phyloP scores from a whole-genome alignment of 2,329 filamentous ascomycete species.

The Cladosporium sp. region DNA sequence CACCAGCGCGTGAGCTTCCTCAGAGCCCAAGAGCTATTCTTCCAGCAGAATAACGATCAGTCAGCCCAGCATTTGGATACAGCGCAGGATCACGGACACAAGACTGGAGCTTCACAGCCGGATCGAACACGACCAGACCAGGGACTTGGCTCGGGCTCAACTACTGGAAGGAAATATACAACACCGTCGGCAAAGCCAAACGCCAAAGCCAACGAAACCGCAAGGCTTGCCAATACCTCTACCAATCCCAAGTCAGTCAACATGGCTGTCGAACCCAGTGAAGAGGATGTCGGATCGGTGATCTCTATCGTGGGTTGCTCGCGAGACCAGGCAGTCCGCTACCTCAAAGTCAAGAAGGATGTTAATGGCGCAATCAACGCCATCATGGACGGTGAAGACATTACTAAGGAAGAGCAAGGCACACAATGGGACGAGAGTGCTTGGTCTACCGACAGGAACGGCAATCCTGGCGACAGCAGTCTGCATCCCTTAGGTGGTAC shows the following conservation, averaged over 20 bases:
- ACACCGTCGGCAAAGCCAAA: too few relatives aligned
- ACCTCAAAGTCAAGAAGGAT: constrained; percentile 32
- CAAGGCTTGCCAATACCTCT: constrained; percentile 9
- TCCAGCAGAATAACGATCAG: not conserved
- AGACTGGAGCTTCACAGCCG: not conserved
- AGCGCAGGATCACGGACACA: not conserved
- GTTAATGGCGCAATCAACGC: constrained; percentile 25
- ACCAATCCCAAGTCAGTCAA: constrained; percentile 19
- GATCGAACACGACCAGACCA: not conserved
- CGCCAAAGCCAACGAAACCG: not conserved
- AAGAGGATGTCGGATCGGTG: constrained; percentile 23
- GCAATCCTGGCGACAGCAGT: constrained; percentile 21
- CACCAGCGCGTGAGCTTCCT: constrained; percentile 2
- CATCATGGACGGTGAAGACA: constrained; percentile 30
- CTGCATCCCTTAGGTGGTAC: constrained; percentile 27
- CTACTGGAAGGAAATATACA: too few relatives aligned
- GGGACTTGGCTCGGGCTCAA: not conserved
- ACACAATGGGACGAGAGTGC: constrained; percentile 27
- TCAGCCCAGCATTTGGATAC: not conserved
- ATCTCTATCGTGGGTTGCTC: constrained; percentile 19
- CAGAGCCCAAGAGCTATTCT: not conserved
- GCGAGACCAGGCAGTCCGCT: constrained; percentile 23
- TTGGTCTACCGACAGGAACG: constrained; percentile 27
- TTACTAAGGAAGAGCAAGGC: constrained; percentile 21
- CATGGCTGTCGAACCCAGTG: constrained; percentile 25